Evolutionary conservation across 768 basidiomycete genomes (phyloP), one percentile per base, ranked within the genome.

Genomic region (Lepiota venenata): DNA sequence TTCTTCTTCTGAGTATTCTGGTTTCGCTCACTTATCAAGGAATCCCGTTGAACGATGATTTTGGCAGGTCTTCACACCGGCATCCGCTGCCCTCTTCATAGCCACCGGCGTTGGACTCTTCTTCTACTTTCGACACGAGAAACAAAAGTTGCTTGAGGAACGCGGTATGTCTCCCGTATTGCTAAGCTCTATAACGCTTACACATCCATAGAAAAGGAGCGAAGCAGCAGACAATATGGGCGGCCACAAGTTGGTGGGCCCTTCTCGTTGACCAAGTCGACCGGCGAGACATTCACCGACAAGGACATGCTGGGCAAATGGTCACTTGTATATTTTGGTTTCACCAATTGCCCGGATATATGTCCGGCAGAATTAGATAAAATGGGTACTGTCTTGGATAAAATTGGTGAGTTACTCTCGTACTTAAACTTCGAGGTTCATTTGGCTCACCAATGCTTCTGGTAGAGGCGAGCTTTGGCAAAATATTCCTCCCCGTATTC

Each of bases 271-370:
- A 81, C 76, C 4, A 81, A 84, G 6, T 85, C 88, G 44, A 72
- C 83, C 8, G 84, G 83, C 52, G 71, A 78, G 51, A 69, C 81
- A 0, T 98, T 93, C 71, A 88, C 93, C 1, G 87, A 98, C 42
- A 72, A 88, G 51, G 82, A 96, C 64, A 73, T 98, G 43, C 69
- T 88, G 21, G 95, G 94, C 35, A 89, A 91, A 73, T 98, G 92
- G 92, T 88, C 79, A n/a, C 72, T 92, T 56, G 79, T 91, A 43
- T 92, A 98, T 74, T 99, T 99, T 71, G 97, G 97, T n/a, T 99
- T 98, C 75, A 95, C 96, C 27, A 96, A 99, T 70, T 99, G 97
- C 70, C 96, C 97, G 5, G 97, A 99, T 70, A 98, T 99, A 50
- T 99, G 97, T 66, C 97, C 97, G 1, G 91, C 95, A 51, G 96